Evolutionary conservation across 805 yeast genomes (phyloP).

Genomic region (Millerozyma acaciae): DNA sequence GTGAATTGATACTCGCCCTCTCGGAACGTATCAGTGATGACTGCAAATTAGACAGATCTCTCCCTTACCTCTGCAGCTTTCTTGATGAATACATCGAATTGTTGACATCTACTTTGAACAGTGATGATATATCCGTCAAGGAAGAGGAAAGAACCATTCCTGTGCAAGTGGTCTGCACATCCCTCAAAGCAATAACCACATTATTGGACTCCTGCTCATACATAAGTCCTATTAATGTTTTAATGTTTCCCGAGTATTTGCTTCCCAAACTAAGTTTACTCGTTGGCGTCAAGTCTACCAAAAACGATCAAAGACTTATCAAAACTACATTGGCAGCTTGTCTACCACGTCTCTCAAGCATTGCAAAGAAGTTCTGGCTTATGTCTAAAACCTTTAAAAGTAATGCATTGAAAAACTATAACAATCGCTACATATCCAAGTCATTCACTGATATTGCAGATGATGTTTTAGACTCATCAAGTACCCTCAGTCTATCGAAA

Average conservation of each 20-base stretch:
- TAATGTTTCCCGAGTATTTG: conserved; percentile 77
- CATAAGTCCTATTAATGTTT: conserved; percentile 70
- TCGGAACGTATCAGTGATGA: conserved; percentile 79
- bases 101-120: conserved; percentile 5
- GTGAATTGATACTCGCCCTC: conserved; percentile 72
- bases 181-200: conserved; percentile 64
- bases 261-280: conserved; percentile 56
- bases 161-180: conserved; percentile 61
- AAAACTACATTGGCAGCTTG: conserved; percentile 69
- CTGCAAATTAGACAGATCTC: conserved; percentile 75
- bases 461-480: conserved; percentile 10
- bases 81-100: conserved; percentile 52
- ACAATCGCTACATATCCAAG: conserved; percentile 6
- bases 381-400: conserved; percentile 49
- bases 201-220: conserved; percentile 58
- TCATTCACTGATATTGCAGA: conserved; percentile 23
- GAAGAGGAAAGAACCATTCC: conserved; percentile 18
- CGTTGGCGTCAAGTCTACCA: conserved; percentile 8
- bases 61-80: conserved; percentile 75
- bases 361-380: conserved; percentile 61
- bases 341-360: conserved; percentile 66
- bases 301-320: conserved; percentile 24
- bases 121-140: not conserved
- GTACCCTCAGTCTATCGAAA: conserved; percentile 26
- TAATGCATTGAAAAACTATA: conserved; percentile 9